Conservation (phyloP, 805 yeast species). For the Spathaspora passalidarum region DNA sequence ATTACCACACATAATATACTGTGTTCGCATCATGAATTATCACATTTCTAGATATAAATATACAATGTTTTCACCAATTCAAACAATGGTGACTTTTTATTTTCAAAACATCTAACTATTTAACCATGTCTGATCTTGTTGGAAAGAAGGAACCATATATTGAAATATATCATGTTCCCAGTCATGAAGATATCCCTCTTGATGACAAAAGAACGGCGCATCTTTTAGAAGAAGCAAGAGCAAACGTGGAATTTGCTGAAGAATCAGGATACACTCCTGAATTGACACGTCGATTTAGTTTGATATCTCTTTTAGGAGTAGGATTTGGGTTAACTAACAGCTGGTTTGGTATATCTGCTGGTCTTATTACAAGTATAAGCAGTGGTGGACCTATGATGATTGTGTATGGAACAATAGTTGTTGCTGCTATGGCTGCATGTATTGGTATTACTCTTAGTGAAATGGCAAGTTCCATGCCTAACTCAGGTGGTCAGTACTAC, state of each 20-base stretch:
- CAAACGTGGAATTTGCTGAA: conserved; percentile 24
- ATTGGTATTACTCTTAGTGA: conserved; percentile 39
- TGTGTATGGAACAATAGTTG: conserved; percentile 42
- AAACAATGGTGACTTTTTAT: too few relatives aligned
- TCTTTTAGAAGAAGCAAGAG: conserved; percentile 14
- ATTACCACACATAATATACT: too few relatives aligned
- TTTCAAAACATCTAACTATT: too few relatives aligned
- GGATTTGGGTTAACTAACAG: conserved; percentile 43
- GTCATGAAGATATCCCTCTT: too few relatives aligned
- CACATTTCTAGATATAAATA: too few relatives aligned
- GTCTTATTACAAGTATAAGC: conserved; percentile 38
- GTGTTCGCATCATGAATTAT: too few relatives aligned
- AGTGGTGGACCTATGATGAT: conserved; percentile 42
- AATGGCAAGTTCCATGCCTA: conserved; percentile 37
- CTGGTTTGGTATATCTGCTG: conserved; percentile 43
- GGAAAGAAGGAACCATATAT: too few relatives aligned
- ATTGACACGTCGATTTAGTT: conserved; percentile 32
- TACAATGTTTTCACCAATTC: too few relatives aligned
- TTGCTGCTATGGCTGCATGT: conserved; percentile 32
- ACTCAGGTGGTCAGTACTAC: conserved; percentile 43
- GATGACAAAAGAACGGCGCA: conserved; percentile 5
- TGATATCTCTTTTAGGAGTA: conserved; percentile 37
- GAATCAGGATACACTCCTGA: conserved; percentile 29
- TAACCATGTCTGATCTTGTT: too few relatives aligned
- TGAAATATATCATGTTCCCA: too few relatives aligned